These are phyloP conservation scores for Pittosporum tobira DNA, from an alignment of 129 eudicot genomes.

Conservation along the genomic window DNA sequence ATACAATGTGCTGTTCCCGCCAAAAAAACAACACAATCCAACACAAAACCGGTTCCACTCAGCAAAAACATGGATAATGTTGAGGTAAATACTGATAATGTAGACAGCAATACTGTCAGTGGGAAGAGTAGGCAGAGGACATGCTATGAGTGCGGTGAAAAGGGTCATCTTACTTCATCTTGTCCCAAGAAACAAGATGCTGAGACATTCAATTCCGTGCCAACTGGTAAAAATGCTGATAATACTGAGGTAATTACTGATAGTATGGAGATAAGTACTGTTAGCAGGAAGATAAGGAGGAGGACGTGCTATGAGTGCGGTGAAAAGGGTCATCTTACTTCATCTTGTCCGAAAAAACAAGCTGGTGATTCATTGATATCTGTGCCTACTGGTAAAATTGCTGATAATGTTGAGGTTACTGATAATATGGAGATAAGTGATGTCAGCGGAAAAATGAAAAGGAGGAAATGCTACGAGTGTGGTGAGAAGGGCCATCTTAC, in stretches of 20 bases:
- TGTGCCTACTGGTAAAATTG: neutral
- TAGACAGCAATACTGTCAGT: too few species aligned
- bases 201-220: neutral
- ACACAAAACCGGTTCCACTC: slow-evolving; percentile 20
- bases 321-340: slow-evolving; percentile 57
- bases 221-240: neutral
- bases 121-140: too few species aligned
- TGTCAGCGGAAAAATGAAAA: neutral
- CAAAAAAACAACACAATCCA: slow-evolving; percentile 28
- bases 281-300: slow-evolving; percentile 39
- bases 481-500: slow-evolving; percentile 73
- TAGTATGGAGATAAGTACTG: slow-evolving; percentile 8
- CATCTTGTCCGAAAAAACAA: slow-evolving; percentile 60
- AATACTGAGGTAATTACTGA: slow-evolving; percentile 5
- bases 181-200: slow-evolving; percentile 35
- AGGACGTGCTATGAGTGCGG: slow-evolving; percentile 46
- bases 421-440: neutral
- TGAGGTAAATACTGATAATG: slow-evolving; percentile 3
- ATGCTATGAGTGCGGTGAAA: slow-evolving; percentile 60
- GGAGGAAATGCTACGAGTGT: slow-evolving; percentile 27
- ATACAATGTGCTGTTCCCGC: slow-evolving; percentile 74
- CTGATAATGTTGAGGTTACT: neutral
- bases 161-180: slow-evolving; percentile 61
- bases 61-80: slow-evolving; percentile 3
- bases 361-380: slow-evolving; percentile 21